Percentiles rank a stretch among this genome's conserved stretches.
phyloP scores from a whole-genome alignment of 2,329 filamentous ascomycete genomes.

The Talaromyces sp. region DNA sequence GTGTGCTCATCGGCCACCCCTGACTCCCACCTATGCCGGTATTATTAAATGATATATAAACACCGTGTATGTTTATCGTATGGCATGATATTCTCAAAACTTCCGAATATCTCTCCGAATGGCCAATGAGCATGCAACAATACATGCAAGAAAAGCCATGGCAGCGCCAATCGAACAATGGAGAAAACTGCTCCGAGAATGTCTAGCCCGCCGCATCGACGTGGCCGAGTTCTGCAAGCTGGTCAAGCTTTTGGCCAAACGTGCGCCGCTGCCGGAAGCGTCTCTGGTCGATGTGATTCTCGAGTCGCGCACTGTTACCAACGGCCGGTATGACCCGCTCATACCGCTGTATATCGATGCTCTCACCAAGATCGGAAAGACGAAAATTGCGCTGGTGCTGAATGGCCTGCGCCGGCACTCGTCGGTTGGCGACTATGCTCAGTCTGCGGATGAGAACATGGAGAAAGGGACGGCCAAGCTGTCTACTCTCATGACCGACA shows the following conservation, averaged over 20 bases:
- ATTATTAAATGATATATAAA: neutral
- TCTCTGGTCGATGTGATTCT: slow-evolving; percentile 31
- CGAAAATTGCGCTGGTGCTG: slow-evolving; percentile 31
- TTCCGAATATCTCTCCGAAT: neutral
- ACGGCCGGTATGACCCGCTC: slow-evolving; percentile 37
- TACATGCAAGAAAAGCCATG: slow-evolving; percentile 11
- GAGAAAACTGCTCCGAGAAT: slow-evolving; percentile 32
- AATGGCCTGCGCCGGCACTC: slow-evolving; percentile 30
- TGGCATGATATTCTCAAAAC: neutral
- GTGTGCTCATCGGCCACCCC: neutral
- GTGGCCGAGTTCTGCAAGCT: slow-evolving; percentile 34
- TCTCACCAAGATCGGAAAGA: slow-evolving; percentile 27
- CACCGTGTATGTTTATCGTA: neutral
- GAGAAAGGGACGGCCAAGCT: slow-evolving; percentile 10
- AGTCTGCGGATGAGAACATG: slow-evolving; percentile 2
- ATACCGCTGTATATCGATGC: slow-evolving; percentile 37
- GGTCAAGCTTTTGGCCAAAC: slow-evolving; percentile 27
- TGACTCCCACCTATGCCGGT: neutral
- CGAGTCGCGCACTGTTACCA: slow-evolving; percentile 26
- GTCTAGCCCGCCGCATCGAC: slow-evolving; percentile 32
- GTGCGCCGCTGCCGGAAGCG: slow-evolving; percentile 26
- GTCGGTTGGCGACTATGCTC: slow-evolving; percentile 24
- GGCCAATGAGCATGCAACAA: slow-evolving; percentile 9
- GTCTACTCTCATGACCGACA: slow-evolving; percentile 37
- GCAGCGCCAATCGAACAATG: slow-evolving; percentile 30